These are phyloP conservation scores for Diplosphaera chodatii DNA, from an alignment of 139 green algal genomes.

Conservation along the genomic window DNA sequence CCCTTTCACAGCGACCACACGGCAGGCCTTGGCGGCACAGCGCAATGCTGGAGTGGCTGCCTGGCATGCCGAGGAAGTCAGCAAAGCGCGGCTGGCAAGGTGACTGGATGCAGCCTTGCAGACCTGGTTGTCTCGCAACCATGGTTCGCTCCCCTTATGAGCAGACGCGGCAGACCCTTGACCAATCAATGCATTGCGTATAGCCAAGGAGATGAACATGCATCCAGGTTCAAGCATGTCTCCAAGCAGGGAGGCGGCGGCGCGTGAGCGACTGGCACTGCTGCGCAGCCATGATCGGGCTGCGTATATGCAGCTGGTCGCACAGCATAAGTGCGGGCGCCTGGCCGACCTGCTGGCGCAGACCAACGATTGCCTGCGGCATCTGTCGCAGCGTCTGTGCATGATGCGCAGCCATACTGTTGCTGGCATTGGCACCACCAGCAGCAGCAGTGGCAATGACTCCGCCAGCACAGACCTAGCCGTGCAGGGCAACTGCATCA, in stretches of 20 bases:
- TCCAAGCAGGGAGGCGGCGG: slow-evolving; percentile 41
- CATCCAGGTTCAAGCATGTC: no score
- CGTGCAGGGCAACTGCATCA: background rate
- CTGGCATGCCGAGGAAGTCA: background rate
- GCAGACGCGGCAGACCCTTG: no score
- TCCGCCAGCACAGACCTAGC: no score
- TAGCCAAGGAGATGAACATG: no score
- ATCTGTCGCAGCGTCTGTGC: slow-evolving; percentile 20
- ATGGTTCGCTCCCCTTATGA: no score
- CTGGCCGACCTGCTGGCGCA: slow-evolving; percentile 53
- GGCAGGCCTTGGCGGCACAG: no score
- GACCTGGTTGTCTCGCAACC: no score
- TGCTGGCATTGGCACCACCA: no score
- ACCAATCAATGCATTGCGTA: no score
- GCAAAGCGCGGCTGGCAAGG: background rate
- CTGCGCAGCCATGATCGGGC: slow-evolving; percentile 70
- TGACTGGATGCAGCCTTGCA: no score
- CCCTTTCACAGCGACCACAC: no score
- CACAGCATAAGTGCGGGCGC: slow-evolving; percentile 34
- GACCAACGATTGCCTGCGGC: slow-evolving; percentile 54
- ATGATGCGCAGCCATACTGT: background rate
- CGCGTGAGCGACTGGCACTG: slow-evolving; percentile 46
- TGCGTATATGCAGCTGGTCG: slow-evolving; percentile 67
- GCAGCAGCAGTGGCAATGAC: no score
- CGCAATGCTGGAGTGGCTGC: background rate